Base-by-base conservation (phyloP, 140 eudicot genomes). In the Stevia rebaudiana region DNA sequence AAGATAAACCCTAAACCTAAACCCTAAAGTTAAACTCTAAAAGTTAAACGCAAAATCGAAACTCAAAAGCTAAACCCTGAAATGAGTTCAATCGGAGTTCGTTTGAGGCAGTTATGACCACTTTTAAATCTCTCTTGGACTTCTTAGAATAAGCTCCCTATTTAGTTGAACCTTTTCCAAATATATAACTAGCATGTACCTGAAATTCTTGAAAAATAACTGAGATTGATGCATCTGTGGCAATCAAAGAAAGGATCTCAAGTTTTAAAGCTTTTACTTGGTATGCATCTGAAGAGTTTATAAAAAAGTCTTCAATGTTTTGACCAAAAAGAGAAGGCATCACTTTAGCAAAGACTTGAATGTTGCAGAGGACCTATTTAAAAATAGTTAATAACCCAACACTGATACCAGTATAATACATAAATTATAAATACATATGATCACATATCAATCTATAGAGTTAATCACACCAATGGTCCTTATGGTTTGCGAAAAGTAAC, bases 271-370 rank as follows among this genome's bases (percentile, higher is more conserved):
- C 63, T 76, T 92, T 92, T 33, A 79, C 74, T 77, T 79, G 95
- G 68, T 85, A 88, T 19, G 96, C 68, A 73, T 92, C 98, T 22
- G 83, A 81, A 17, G 87, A 66, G 74, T 68, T 85, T 72, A 92
- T 69, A 72, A 84, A 92, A 75, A 92, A 88, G 61, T 92, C 98
- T 50, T 92, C 96, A 40, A 75, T 77, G 57, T 83, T 66, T 18
- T 83, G 80, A 65, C 83, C 71, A 74, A 92, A 92, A 11, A 85
- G 77, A 71, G 89, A 76, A 55, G 96, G 98, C 86, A 85, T 79
- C 68, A 88, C 96, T 80, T 85, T 92, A 61, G 95, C 84, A 75
- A 92, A 88, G 60, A 92, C 94, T 86, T 83, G 98, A 78, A 92
- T 88, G 76, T 92, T 92, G 85, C 98, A 88, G 55, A 92, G 96